These are phyloP conservation scores for Jimgerdemannia flammicorona DNA, from an alignment of 192 early-diverging fungal genomes.

Conservation along the genomic window DNA sequence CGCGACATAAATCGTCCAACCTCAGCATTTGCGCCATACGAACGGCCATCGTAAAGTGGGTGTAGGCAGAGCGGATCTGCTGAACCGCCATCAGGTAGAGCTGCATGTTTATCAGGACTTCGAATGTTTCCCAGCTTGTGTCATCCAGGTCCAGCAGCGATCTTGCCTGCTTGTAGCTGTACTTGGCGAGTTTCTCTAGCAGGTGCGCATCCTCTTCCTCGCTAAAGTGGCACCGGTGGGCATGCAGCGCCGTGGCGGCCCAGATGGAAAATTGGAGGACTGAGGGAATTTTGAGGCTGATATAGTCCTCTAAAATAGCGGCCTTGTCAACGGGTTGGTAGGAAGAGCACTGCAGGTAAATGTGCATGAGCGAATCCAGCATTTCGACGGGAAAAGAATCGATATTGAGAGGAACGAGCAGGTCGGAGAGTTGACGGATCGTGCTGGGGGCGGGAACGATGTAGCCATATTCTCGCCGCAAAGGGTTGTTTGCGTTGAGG, in stretches of 20 bases:
- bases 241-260: background rate
- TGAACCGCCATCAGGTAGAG: background rate
- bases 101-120: background rate
- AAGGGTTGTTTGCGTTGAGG: background rate
- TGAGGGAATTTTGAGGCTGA: background rate
- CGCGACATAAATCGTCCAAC: background rate
- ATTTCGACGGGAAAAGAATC: background rate
- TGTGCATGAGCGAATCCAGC: background rate
- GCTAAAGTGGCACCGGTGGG: background rate
- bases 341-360: background rate
- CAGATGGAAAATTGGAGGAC: background rate
- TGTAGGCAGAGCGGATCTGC: conserved; percentile 11
- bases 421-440: background rate
- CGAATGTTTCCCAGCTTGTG: background rate
- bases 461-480: background rate
- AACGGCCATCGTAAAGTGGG: conserved; percentile 6
- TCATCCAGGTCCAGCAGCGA: background rate
- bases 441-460: background rate
- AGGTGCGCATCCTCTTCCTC: background rate
- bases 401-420: background rate
- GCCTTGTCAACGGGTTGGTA: background rate
- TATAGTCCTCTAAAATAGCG: background rate
- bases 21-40: conserved; percentile 11
- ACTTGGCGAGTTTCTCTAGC: background rate
- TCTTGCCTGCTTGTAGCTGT: background rate